phyloP scores from a whole-genome alignment of 257 asterid species.

The Gentiana dahurica region DNA sequence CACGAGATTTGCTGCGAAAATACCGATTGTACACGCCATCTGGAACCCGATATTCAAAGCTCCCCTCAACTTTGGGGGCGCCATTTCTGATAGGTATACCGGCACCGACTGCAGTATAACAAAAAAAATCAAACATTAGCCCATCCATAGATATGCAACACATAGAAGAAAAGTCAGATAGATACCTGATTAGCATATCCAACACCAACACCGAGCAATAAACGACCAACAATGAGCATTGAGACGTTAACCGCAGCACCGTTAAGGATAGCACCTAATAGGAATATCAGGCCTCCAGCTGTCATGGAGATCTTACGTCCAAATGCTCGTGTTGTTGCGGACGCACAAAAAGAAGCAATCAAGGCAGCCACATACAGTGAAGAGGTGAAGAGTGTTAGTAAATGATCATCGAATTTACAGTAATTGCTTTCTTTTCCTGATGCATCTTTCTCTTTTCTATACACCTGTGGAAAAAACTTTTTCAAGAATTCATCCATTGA shows the following conservation, averaged over 20 bases:
- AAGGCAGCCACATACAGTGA: conserved; percentile 57
- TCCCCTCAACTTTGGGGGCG: conserved; percentile 52
- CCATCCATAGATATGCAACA: too few relatives aligned
- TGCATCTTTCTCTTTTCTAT: conserved; percentile 13
- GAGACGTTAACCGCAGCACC: conserved; percentile 32
- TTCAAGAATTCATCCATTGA: conserved; percentile 54
- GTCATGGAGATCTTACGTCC: conserved; percentile 46
- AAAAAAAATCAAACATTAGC: too few relatives aligned
- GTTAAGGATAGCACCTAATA: conserved; percentile 35
- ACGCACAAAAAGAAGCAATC: conserved; percentile 45
- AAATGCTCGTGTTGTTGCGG: conserved; percentile 32
- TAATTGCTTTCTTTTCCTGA: conserved; percentile 19
- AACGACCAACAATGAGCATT: conserved; percentile 55
- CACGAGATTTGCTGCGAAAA: conserved; percentile 34
- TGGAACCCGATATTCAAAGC: conserved; percentile 57
- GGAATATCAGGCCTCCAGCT: conserved; percentile 36
- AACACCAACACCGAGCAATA: conserved; percentile 52
- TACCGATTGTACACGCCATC: conserved; percentile 40
- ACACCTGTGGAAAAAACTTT: conserved; percentile 42
- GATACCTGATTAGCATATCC: conserved; percentile 51
- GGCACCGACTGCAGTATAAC: conserved; percentile 42
- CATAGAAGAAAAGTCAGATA: background rate
- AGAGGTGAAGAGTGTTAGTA: conserved; percentile 52
- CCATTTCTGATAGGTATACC: conserved; percentile 64
- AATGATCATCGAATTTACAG: conserved; percentile 43